These are phyloP conservation scores for Chenopodium quinoa DNA, from an alignment of 148 eudicot genomes.

Conservation along the genomic window DNA sequence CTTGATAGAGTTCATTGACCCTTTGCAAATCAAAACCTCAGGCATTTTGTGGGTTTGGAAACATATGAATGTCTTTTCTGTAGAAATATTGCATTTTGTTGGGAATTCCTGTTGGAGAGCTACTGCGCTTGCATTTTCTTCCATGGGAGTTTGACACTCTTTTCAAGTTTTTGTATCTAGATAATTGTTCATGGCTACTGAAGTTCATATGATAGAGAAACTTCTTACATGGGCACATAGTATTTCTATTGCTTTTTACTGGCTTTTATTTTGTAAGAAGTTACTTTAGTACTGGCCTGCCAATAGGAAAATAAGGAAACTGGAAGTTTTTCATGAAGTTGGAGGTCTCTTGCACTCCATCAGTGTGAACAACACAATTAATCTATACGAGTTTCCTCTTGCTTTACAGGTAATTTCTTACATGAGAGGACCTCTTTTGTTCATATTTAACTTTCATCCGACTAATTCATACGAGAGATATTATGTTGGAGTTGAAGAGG, in stretches of 20 bases:
- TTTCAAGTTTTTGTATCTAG: background rate
- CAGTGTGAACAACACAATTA: background rate
- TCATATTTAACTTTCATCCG: conserved; percentile 87
- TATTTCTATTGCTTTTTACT: background rate
- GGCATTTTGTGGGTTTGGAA: background rate
- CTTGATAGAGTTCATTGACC: background rate
- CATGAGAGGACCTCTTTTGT: conserved; percentile 80
- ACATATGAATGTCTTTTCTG: background rate
- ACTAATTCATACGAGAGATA: conserved; percentile 64
- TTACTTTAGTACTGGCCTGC: background rate
- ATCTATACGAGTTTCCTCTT: background rate
- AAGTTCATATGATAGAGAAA: background rate
- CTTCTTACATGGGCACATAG: background rate
- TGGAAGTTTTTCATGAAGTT: background rate
- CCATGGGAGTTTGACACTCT: background rate
- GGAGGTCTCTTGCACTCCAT: background rate
- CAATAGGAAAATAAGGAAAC: background rate
- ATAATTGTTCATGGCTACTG: background rate
- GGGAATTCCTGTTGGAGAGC: background rate
- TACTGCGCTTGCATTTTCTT: background rate
- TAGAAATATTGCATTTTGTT: background rate
- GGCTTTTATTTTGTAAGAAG: background rate
- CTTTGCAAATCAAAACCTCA: background rate
- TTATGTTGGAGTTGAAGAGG: conserved; percentile 87
- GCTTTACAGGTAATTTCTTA: conserved; percentile 76